Percentiles rank a stretch among this genome's conserved stretches.
Conservation (phyloP, 2,329 filamentous ascomycete species). For the Aspergillus brasiliensis region DNA sequence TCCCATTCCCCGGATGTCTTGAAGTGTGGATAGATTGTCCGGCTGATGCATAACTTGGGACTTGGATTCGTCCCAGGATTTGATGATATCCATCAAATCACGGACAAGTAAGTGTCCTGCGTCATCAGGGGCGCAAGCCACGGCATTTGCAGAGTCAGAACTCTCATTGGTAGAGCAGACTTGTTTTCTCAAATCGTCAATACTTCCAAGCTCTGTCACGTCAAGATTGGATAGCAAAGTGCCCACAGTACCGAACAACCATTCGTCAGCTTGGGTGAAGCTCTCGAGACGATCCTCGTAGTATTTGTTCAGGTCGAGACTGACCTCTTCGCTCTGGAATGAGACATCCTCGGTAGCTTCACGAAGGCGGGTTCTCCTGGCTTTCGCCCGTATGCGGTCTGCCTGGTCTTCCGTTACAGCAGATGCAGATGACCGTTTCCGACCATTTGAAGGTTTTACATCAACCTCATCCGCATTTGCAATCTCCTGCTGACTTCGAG, state of each 20-base stretch:
- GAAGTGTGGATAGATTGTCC: constrained; percentile 52
- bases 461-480: constrained; percentile 31
- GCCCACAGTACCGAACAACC: constrained; percentile 57
- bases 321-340: constrained; percentile 49
- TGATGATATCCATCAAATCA: constrained; percentile 48
- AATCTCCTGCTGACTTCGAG: constrained; percentile 24
- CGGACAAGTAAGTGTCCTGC: constrained; percentile 36
- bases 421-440: constrained; percentile 64
- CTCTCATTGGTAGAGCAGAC: constrained; percentile 20
- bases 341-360: constrained; percentile 56
- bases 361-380: constrained; percentile 62
- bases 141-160: constrained; percentile 22
- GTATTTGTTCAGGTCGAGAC: constrained; percentile 56
- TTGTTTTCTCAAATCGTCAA: constrained; percentile 40
- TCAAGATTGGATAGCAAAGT: constrained; percentile 56
- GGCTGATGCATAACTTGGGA: constrained; percentile 48
- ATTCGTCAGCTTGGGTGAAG: constrained; percentile 59
- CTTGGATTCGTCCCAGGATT: constrained; percentile 50
- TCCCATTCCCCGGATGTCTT: constrained; percentile 51
- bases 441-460: constrained; percentile 43
- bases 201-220: constrained; percentile 48
- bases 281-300: constrained; percentile 58
- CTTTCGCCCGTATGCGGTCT: constrained; percentile 60
- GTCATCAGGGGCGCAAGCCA: constrained; percentile 19
- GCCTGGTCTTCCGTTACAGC: constrained; percentile 60